phyloP scores from a whole-genome alignment of 2,329 filamentous ascomycete genomes.

The Epichloe scottii region DNA sequence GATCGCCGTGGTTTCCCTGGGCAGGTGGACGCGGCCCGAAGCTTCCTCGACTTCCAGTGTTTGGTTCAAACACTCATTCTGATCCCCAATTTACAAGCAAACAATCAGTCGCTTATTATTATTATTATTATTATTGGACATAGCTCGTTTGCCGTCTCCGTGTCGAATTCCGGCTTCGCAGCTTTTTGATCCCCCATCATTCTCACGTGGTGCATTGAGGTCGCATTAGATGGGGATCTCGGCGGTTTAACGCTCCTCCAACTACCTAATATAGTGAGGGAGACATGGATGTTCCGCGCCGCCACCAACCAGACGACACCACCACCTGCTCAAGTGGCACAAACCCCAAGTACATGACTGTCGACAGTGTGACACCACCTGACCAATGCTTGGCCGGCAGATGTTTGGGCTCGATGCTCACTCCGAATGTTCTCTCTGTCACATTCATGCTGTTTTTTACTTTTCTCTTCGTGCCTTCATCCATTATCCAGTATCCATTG shows the following conservation, averaged over 20 bases:
- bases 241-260: too few relatives aligned
- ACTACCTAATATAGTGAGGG: background rate
- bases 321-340: background rate
- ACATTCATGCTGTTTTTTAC: background rate
- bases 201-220: background rate
- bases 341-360: background rate
- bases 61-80: too few relatives aligned
- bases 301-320: background rate
- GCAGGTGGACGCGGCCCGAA: too few relatives aligned
- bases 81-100: too few relatives aligned
- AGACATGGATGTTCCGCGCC: background rate
- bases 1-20: too few relatives aligned
- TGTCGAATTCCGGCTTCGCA: background rate
- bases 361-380: conserved; percentile 4
- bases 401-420: conserved; percentile 1
- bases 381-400: conserved; percentile 1
- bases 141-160: too few relatives aligned
- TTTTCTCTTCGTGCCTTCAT: background rate
- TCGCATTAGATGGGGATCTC: background rate
- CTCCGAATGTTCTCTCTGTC: background rate
- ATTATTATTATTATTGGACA: too few relatives aligned
- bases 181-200: background rate
- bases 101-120: too few relatives aligned
- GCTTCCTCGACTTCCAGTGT: too few relatives aligned
- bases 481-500: too few relatives aligned